Conservation (phyloP, 495 filamentous ascomycete genomes). For the Penicillium robsamsonii region DNA sequence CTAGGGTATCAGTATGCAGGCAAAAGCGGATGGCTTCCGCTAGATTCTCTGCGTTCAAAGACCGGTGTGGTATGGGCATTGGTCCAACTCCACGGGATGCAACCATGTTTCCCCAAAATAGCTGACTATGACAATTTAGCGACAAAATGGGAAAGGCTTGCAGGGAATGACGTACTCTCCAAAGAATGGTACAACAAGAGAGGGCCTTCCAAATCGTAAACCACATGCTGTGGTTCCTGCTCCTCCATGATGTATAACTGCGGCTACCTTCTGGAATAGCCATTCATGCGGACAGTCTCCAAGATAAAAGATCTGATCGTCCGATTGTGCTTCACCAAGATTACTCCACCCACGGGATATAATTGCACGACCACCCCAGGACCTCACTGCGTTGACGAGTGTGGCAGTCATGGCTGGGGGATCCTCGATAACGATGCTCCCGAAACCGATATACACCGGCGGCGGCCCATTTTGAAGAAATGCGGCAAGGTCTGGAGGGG, state of each 20-base stretch:
- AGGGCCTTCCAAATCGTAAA: slow-evolving; percentile 51
- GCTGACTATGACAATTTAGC: slow-evolving; percentile 41
- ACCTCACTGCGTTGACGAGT: slow-evolving; percentile 50
- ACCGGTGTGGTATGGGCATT: slow-evolving; percentile 57
- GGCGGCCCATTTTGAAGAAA: slow-evolving; percentile 52
- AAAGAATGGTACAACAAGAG: slow-evolving; percentile 60
- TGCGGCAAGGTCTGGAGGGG: slow-evolving; percentile 41
- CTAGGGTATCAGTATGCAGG: slow-evolving; percentile 54
- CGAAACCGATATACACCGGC: slow-evolving; percentile 63
- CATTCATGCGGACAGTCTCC: slow-evolving; percentile 60
- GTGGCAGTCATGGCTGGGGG: slow-evolving; percentile 48
- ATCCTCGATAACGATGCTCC: slow-evolving; percentile 60
- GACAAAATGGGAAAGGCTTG: neutral
- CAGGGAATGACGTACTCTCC: slow-evolving; percentile 43
- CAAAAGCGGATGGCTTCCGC: slow-evolving; percentile 62
- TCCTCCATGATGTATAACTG: slow-evolving; percentile 61
- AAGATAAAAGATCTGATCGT: slow-evolving; percentile 49
- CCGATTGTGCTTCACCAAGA: slow-evolving; percentile 43
- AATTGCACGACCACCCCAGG: slow-evolving; percentile 51
- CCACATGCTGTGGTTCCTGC: slow-evolving; percentile 62
- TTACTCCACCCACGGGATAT: slow-evolving; percentile 60
- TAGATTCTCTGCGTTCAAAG: slow-evolving; percentile 53
- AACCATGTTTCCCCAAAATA: slow-evolving; percentile 77
- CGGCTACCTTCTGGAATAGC: slow-evolving; percentile 58
- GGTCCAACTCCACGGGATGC: slow-evolving; percentile 58